phyloP scores from a whole-genome alignment of 179 eudicot species.

The Corrigiola litoralis region DNA sequence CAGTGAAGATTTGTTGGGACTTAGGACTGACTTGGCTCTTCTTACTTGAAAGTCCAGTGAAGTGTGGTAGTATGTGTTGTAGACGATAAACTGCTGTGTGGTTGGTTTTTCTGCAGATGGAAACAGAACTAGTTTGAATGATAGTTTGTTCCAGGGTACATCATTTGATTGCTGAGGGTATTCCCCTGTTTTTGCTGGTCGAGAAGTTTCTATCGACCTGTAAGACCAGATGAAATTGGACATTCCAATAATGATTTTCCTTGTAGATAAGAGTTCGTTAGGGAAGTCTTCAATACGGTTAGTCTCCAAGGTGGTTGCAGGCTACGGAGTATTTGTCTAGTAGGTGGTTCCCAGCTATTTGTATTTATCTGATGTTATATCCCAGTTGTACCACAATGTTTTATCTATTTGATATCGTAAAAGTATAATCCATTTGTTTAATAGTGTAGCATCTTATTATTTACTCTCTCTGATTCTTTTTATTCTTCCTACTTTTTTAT shows the following conservation, averaged over 20 bases:
- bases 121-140: neutral
- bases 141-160: neutral
- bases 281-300: no score
- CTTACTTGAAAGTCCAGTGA: no score
- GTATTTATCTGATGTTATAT: neutral
- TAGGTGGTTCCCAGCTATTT: neutral
- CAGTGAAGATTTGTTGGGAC: neutral
- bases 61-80: no score
- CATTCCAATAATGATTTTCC: no score
- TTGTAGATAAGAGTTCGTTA: no score
- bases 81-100: neutral
- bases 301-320: neutral
- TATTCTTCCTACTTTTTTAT: no score
- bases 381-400: neutral
- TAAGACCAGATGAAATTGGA: no score
- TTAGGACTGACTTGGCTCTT: no score
- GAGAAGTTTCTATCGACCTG: neutral
- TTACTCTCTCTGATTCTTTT: no score
- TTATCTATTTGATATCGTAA: neutral
- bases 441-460: neutral
- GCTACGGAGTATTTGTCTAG: neutral
- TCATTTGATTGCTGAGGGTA: neutral
- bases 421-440: neutral
- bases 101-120: conserved; percentile 11
- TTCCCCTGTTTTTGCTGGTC: neutral